Evolutionary conservation across 2,329 filamentous ascomycete species (phyloP).

Genomic region (Dactylellina drechsleri): DNA sequence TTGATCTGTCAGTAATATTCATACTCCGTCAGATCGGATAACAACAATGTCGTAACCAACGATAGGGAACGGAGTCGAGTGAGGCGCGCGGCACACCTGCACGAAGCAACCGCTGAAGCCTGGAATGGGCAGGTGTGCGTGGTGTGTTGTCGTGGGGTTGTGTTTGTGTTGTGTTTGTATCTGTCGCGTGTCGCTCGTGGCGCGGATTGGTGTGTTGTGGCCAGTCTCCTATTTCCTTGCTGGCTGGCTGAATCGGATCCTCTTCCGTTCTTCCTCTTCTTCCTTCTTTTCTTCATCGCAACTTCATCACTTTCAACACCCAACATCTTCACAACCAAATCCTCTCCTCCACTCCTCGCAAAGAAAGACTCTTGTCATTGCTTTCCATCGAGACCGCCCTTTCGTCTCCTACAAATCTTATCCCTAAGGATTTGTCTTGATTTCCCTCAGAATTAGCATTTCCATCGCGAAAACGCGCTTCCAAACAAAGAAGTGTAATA

Average conservation of each 20-base stretch:
- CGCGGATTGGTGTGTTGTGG: slow-evolving; percentile 20
- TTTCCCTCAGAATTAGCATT: slow-evolving; percentile 29
- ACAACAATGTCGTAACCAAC: too few relatives aligned
- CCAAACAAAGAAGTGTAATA: slow-evolving; percentile 28
- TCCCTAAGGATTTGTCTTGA: neutral
- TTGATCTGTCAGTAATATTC: too few relatives aligned
- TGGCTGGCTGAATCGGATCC: slow-evolving; percentile 3
- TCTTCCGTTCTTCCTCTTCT: slow-evolving; percentile 15
- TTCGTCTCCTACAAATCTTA: neutral
- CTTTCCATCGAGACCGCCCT: slow-evolving; percentile 7
- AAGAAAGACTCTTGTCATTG: neutral
- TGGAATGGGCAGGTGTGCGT: slow-evolving; percentile 57
- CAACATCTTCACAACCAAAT: slow-evolving; percentile 27
- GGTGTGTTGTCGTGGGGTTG: slow-evolving; percentile 2
- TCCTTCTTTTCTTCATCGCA: slow-evolving; percentile 21
- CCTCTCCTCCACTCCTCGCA: slow-evolving; percentile 6
- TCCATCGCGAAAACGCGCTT: slow-evolving; percentile 38
- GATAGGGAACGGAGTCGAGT: too few relatives aligned
- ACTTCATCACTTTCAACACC: slow-evolving; percentile 3
- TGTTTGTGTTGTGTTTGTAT: slow-evolving; percentile 14
- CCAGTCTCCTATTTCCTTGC: slow-evolving; percentile 3
- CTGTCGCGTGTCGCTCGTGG: slow-evolving; percentile 22
- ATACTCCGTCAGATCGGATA: too few relatives aligned
- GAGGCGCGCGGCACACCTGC: too few relatives aligned
- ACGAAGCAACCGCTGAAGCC: too few relatives aligned